Evolutionary conservation across 768 basidiomycete species (phyloP), one percentile per base, ranked within the genome.

Genomic region (Collybia sordida): DNA sequence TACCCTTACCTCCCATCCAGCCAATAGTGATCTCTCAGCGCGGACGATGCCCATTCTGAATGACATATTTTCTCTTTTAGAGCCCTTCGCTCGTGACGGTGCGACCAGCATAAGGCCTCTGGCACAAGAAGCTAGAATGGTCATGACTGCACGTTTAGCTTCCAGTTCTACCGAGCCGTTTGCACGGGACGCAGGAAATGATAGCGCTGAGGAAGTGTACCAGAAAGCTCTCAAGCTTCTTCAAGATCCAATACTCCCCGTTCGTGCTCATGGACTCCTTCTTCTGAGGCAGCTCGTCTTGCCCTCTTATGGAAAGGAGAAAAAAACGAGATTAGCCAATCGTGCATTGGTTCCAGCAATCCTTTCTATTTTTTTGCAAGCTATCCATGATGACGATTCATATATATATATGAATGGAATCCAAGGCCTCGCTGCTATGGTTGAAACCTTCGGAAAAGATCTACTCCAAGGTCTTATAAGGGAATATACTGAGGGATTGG

Each of bases 371-470:
- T 96, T 98, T 64, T 66, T 95, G 54, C 84, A 90, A 60, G 80
- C 85, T 0, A 68, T 95, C 4, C 88, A 92, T 60, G 93, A 97
- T 53, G 89, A 94, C 34, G 96, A 98, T 60, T 93, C 91, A n/a
- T 98, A 93, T 65, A 83, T 98, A 47, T 98, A 93, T 62, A 72
- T 98, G 45, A 93, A 93, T 61, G 93, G 90, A 0, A 87, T 96
- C 12, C 91, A 94, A 59, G 95, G 95, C 0, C 75, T 98, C 1
- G 81, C 86, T n/a, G 83, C 80, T 3, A 85, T 98, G 80, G 93
- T 88, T 0, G 86, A 93, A 58, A 74, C 73, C 1, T 82, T 85
- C 52, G 91, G 90, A 2, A 80, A 78, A 54, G 86, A 91, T 9
- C 85, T 94, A 11, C 64, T 95, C 6, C 72, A 72, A 49, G 71